Conservation (phyloP, 805 yeast genomes). For the Cyberlindnera maclurae region DNA sequence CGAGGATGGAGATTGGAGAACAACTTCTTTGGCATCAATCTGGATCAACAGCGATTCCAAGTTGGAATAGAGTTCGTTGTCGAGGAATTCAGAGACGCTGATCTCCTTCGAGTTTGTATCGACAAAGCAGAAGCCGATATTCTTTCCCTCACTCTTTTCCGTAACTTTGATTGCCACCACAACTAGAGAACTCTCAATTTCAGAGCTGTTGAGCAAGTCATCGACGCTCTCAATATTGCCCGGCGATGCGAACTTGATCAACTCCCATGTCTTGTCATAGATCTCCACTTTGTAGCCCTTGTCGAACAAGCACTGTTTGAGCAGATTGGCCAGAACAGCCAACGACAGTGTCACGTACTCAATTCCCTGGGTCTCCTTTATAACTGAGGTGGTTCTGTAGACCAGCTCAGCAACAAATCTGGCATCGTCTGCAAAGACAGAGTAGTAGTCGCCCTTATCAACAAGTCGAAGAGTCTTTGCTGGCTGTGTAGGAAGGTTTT, state of each 20-base stretch:
- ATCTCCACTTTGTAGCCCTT: conserved; percentile 74
- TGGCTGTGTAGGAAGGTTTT: conserved; percentile 40
- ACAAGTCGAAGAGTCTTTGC: conserved; percentile 58
- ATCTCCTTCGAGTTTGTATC: conserved; percentile 63
- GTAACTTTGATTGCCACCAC: conserved; percentile 36
- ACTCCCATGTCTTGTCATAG: conserved; percentile 59
- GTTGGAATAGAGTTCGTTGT: conserved; percentile 82
- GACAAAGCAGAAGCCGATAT: conserved; percentile 72
- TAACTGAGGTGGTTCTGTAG: conserved; percentile 75
- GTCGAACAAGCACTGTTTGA: conserved; percentile 62
- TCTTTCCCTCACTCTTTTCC: conserved; percentile 31
- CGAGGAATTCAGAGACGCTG: conserved; percentile 74
- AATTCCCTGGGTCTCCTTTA: conserved; percentile 51
- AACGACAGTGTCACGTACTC: conserved; percentile 72
- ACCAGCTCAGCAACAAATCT: conserved; percentile 73
- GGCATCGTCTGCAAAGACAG: conserved; percentile 72
- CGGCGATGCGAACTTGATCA: conserved; percentile 66
- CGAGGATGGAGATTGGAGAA: conserved; percentile 40
- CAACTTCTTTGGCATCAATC: conserved; percentile 79
- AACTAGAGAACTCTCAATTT: conserved; percentile 42
- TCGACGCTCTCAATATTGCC: conserved; percentile 81
- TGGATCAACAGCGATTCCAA: conserved; percentile 83
- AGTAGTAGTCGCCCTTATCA: conserved; percentile 77
- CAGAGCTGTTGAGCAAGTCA: conserved; percentile 47
- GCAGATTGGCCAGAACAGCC: conserved; percentile 59